A percentile compares a stretch with the other conserved stretches of the same genome.
Conservation (phyloP, 2,329 filamentous ascomycete genomes). For the Fusarium secorum region DNA sequence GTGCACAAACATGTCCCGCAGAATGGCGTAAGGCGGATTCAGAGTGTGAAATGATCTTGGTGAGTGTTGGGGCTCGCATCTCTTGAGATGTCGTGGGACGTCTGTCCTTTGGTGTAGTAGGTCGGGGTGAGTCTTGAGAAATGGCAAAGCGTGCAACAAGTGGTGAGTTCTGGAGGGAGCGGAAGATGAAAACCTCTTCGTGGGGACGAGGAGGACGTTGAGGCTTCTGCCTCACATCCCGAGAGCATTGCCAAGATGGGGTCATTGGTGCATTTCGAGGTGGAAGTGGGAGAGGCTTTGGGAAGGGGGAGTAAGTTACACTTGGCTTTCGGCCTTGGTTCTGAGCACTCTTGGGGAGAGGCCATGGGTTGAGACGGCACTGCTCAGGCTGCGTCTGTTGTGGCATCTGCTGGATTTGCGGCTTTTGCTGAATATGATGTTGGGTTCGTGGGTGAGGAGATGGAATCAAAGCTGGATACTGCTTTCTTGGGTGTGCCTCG, state of each 20-base stretch:
- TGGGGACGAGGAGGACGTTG: conserved; percentile 44
- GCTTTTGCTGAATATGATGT: conserved; percentile 1
- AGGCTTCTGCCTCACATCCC: conserved; percentile 35
- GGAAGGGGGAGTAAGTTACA: conserved; percentile 53
- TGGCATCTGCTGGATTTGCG: not conserved
- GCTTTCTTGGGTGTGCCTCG: conserved; percentile 38
- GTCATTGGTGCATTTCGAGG: conserved; percentile 41
- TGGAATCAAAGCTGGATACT: conserved; percentile 45
- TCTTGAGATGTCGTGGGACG: conserved; percentile 26
- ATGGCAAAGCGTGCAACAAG: conserved; percentile 21
- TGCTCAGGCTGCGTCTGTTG: conserved; percentile 33
- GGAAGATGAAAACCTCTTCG: conserved; percentile 31
- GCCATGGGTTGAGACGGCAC: conserved; percentile 40
- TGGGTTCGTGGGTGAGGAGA: conserved; percentile 39
- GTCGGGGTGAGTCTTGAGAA: conserved; percentile 26
- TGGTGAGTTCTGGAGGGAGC: conserved; percentile 24
- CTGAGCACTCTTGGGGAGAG: conserved; percentile 37
- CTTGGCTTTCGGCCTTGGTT: conserved; percentile 36
- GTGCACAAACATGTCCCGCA: conserved; percentile 32
- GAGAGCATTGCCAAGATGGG: conserved; percentile 44
- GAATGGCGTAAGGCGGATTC: conserved; percentile 38
- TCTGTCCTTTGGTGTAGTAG: conserved; percentile 26
- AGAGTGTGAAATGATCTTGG: conserved; percentile 24
- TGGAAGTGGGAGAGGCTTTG: conserved; percentile 49
- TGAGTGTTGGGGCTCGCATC: conserved; percentile 5